These are phyloP conservation scores for Umbelopsis sp. DNA, from an alignment of 192 early-diverging fungal species.

Conservation along the genomic window DNA sequence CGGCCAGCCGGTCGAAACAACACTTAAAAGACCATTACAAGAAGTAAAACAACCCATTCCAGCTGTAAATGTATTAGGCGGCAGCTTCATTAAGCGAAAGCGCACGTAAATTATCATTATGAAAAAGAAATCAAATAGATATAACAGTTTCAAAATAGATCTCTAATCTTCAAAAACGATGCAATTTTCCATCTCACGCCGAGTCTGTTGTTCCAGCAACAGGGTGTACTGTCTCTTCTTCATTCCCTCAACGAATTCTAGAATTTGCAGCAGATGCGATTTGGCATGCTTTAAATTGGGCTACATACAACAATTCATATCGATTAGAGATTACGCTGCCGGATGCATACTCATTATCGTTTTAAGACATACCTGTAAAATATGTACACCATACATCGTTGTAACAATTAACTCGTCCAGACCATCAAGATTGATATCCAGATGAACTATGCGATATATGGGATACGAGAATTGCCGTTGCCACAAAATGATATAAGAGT, in stretches of 20 bases:
- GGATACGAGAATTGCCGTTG: slow-evolving; percentile 56
- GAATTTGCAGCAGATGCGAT: slow-evolving; percentile 40
- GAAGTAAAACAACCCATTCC: slow-evolving; percentile 1
- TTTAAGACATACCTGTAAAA: slow-evolving; percentile 42
- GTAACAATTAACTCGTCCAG: slow-evolving; percentile 56
- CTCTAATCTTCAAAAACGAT: slow-evolving; percentile 35
- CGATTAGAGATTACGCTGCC: neutral
- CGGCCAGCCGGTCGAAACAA: neutral
- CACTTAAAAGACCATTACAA: neutral
- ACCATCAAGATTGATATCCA: slow-evolving; percentile 59
- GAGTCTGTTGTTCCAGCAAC: slow-evolving; percentile 30
- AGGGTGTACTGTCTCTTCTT: slow-evolving; percentile 37
- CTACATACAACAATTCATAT: neutral
- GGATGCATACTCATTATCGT: neutral
- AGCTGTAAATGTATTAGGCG: slow-evolving; percentile 23
- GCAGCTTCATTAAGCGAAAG: slow-evolving; percentile 24
- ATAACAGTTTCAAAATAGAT: neutral
- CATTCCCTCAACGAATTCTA: slow-evolving; percentile 47
- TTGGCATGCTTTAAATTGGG: slow-evolving; percentile 50
- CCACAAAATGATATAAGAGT: slow-evolving; percentile 50
- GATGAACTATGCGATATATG: slow-evolving; percentile 50
- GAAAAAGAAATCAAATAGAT: neutral
- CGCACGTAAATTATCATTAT: slow-evolving; percentile 9
- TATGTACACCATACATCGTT: slow-evolving; percentile 55
- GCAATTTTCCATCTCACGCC: slow-evolving; percentile 35